Base-by-base conservation (phyloP, 2,329 filamentous ascomycete species). In the Colletotrichum melonis region DNA sequence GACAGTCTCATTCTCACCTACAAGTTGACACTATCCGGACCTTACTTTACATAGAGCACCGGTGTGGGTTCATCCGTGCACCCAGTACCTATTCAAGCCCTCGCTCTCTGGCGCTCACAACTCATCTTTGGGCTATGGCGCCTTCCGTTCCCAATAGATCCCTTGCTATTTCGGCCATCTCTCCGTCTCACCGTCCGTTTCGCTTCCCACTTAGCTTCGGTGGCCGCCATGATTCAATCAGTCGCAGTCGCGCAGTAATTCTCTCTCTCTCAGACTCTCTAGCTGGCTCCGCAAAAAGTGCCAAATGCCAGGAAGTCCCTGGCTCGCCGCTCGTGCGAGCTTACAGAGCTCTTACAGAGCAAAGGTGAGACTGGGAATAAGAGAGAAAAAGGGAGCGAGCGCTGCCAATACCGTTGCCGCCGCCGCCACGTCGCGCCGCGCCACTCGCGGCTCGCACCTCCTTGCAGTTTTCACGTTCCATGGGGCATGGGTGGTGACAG, bases 351-450 rank as follows among this genome's bases (percentile, higher is more conserved):
- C 38, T 62, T 62, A 46, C 22, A 9, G 38, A 49, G 59, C 57
- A 42, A 38, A 19, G 19, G 24, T 28, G 26, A 57, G 55, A 56
- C 54, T 26, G 11, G 22, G 54, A 56, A 22, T 26, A 57, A 28
- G 38, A 30, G n/a, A 19, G 59, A 49, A 16, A 49, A 14, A 24
- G 26, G 38, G 19, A n/a, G n/a, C 32, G 32, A 24, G 28, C 57
- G n/a, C 30, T 59, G 57, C 57, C 57, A n/a, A 22, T 59, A 16
- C 57, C 57, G 57, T 35, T 59, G n/a, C 57, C 57, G 57, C 57
- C 57, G 57, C 30, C 32, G 32, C 12, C 57, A 26, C 32, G 38
- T 32, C 19, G 32, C n/a, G 16, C 14, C 38, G 22, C 28, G 57
- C 32, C n/a, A 24, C 57, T 60, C 30, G 35, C 19, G 19, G 19